Evolutionary conservation across 2,329 filamentous ascomycete genomes (phyloP), one percentile per base, ranked within the genome.

Genomic region (Chrysosporium queenslandicum): DNA sequence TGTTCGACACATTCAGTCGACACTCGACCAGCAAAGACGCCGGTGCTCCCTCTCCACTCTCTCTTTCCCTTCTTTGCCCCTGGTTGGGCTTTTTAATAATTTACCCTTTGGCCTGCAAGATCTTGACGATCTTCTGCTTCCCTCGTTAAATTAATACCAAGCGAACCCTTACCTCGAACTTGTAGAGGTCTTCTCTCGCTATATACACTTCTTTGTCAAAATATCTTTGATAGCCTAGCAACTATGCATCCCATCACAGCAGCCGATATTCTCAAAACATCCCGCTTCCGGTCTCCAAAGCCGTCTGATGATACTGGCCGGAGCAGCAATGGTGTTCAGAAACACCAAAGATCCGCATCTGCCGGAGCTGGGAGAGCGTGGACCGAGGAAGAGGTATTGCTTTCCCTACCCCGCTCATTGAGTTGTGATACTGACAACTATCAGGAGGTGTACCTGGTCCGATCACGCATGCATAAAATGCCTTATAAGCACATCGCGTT

Each of bases 401-500:
- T 18, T 1, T 32, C 8, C 12, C 4, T 32, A 18, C 12, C 7
- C 8, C 7, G 4, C 6, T 37, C 11, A n/a, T 3, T 46, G 5
- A 11, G 18, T 11, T 9, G 6, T 7, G 40, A 54, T 45, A 20
- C 25, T 50, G 20, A 50, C 27, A 32, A 4, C 27, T 50, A 45
- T 56, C 58, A 91, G 86, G 87, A 92, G 71, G 78, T 82, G 53
- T 92, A 91, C 67, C 82, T 92, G 51, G 78, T 92, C 56, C 85
- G 89, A 69, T 90, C 85, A 55, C 85, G 87, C 54, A 79, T 87
- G 63, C 85, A 90, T 63, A 91, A 91, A 72, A 88, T 91, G 82
- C 87, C 87, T 0, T 92, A 92, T 71, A 92, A 91, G 76, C 86
- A 91, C 66, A 92, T 92, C 65, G 87, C 87, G 54, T 80, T 83